These are phyloP conservation scores for Xylaria hypoxylon DNA, from an alignment of 2,329 filamentous ascomycete genomes.

Conservation along the genomic window DNA sequence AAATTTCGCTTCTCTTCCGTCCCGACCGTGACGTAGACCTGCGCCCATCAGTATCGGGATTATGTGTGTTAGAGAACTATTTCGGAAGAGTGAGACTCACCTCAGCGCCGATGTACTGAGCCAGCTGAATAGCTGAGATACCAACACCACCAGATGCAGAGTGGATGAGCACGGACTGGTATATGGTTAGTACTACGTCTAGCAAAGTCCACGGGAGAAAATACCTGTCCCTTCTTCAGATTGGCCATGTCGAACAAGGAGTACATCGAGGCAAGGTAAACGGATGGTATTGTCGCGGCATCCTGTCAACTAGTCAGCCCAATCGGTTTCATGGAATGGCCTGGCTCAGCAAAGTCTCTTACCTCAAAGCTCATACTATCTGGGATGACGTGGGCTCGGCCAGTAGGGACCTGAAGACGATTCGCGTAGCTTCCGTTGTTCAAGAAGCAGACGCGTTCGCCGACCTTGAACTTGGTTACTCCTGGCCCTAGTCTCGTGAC, in stretches of 20 bases:
- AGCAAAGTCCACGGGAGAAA: too few relatives aligned
- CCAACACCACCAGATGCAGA: constrained; percentile 39
- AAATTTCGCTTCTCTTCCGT: constrained; percentile 45
- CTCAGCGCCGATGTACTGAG: constrained; percentile 24
- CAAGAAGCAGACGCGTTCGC: too few relatives aligned
- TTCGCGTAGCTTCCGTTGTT: constrained; percentile 41
- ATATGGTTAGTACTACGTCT: too few relatives aligned
- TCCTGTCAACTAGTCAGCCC: too few relatives aligned
- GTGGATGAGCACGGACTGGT: constrained; percentile 41
- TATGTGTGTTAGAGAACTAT: too few relatives aligned
- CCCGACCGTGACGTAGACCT: constrained; percentile 42
- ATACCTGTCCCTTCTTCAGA: constrained; percentile 46
- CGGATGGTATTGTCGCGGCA: constrained; percentile 51
- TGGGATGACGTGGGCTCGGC: constrained; percentile 46
- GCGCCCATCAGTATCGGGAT: too few relatives aligned
- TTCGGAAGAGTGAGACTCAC: too few relatives aligned
- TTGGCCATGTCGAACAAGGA: constrained; percentile 45
- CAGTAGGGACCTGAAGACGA: constrained; percentile 1
- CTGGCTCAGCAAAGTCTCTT: too few relatives aligned
- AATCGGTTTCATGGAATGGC: too few relatives aligned
- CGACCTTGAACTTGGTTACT: too few relatives aligned
- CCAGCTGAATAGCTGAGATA: constrained; percentile 33
- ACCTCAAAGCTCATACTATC: constrained; percentile 49
- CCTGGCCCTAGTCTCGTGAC: too few relatives aligned
- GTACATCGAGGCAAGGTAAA: constrained; percentile 49